Evolutionary conservation across 345 rosid genomes (phyloP).

Genomic region (Populus ilicifolia): DNA sequence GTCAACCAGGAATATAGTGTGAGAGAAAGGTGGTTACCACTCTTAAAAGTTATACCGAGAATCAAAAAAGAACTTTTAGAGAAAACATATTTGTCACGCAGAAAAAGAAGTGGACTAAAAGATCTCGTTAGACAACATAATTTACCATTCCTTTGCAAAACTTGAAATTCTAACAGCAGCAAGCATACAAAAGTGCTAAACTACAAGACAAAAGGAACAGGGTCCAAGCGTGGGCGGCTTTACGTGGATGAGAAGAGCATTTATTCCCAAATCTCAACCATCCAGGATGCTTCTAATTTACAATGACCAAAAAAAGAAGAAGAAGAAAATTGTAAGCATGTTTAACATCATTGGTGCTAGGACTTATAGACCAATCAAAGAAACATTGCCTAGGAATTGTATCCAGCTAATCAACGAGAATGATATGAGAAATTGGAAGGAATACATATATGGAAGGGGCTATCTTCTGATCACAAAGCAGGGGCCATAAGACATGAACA

Average conservation of each 20-base stretch:
- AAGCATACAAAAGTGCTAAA: constrained; percentile 10
- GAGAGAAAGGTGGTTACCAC: not conserved
- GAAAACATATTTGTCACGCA: constrained; percentile 3
- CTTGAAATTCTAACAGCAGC: constrained; percentile 1
- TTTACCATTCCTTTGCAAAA: constrained; percentile 9
- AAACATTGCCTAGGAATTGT: not conserved
- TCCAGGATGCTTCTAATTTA: constrained; percentile 6
- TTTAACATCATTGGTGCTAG: not conserved
- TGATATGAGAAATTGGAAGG: not conserved
- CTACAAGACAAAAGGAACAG: not conserved
- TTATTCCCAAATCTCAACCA: constrained; percentile 26
- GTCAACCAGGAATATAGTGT: not conserved
- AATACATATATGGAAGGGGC: not conserved
- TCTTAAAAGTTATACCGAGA: not conserved
- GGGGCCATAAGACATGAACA: not conserved
- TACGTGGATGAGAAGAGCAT: constrained; percentile 14
- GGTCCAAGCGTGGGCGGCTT: constrained; percentile 9
- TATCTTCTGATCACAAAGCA: not conserved
- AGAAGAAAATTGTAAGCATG: not conserved
- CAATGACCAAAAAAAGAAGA: not conserved
- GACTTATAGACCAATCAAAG: not conserved
- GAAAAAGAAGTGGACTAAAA: not conserved
- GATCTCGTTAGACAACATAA: constrained; percentile 5
- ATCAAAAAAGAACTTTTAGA: not conserved
- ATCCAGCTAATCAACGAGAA: not conserved